phyloP scores from a whole-genome alignment of 2,329 filamentous ascomycete genomes.

The Trichoderma gracile region DNA sequence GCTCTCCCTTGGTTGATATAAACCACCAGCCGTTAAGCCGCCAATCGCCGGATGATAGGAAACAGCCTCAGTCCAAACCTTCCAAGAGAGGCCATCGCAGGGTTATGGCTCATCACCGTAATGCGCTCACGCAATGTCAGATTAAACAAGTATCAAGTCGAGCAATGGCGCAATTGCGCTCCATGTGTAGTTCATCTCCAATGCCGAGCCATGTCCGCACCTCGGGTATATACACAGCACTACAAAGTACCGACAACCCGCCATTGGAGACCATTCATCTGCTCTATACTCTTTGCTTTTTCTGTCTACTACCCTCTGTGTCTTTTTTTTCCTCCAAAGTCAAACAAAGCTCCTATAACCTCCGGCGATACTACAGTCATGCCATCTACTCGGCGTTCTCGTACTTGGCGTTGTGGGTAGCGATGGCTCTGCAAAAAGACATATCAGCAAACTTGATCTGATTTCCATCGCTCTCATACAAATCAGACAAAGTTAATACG shows the following conservation, averaged over 20 bases:
- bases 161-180: slow-evolving; percentile 19
- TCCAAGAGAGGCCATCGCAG: too few species aligned
- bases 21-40: not conserved
- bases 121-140: too few species aligned
- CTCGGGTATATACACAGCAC: slow-evolving; percentile 13
- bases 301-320: not conserved
- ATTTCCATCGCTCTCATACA: too few species aligned
- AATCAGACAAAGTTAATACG: too few species aligned
- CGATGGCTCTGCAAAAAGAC: slow-evolving; percentile 70
- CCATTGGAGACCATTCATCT: slow-evolving; percentile 7
- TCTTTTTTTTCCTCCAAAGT: too few species aligned
- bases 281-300: slow-evolving; percentile 6
- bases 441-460: too few species aligned
- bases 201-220: slow-evolving; percentile 14
- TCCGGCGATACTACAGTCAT: not conserved
- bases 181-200: slow-evolving; percentile 12
- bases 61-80: too few species aligned
- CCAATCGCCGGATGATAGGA: not conserved
- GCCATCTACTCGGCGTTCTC: slow-evolving; percentile 42
- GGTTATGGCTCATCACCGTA: too few species aligned
- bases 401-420: slow-evolving; percentile 75
- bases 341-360: not conserved
- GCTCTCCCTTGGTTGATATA: not conserved
- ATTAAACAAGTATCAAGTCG: not conserved
- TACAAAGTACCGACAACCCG: not conserved